These are phyloP conservation scores for Botrytis fabae DNA, from an alignment of 2,329 filamentous ascomycete genomes.

Conservation along the genomic window DNA sequence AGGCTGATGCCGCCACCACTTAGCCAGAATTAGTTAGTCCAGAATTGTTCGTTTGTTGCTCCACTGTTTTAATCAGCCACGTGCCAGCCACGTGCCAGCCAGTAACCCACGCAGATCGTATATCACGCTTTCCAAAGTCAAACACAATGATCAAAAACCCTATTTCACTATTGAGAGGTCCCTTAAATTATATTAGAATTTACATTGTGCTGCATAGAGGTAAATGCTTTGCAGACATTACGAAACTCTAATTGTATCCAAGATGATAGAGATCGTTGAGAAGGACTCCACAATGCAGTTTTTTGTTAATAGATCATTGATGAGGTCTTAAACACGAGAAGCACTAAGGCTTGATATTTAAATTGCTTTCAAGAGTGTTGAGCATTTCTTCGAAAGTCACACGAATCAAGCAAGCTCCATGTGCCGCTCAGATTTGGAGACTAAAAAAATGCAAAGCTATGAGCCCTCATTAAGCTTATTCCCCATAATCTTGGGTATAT, in stretches of 20 bases:
- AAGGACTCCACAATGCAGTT: fast-evolving
- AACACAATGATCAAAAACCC: not conserved
- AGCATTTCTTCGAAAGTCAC: not conserved
- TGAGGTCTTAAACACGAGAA: not conserved
- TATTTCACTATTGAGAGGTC: not conserved
- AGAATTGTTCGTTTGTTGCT: not conserved
- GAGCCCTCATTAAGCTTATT: not conserved
- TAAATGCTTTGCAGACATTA: not conserved
- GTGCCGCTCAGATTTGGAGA: not conserved
- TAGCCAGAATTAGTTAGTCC: no score
- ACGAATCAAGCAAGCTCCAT: not conserved
- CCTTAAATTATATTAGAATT: not conserved
- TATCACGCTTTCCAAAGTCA: not conserved
- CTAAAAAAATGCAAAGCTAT: not conserved
- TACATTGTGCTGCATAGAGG: not conserved
- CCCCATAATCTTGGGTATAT: not conserved
- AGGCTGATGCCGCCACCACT: not conserved
- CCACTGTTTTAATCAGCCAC: not conserved
- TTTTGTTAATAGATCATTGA: no score
- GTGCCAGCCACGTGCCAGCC: no score
- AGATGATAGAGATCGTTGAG: not conserved
- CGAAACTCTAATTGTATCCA: not conserved
- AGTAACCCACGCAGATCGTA: no score
- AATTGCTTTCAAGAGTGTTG: not conserved
- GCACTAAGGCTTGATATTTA: not conserved